phyloP scores from a whole-genome alignment of 1,139 yeast genomes.

The Lodderomyces margitis region DNA sequence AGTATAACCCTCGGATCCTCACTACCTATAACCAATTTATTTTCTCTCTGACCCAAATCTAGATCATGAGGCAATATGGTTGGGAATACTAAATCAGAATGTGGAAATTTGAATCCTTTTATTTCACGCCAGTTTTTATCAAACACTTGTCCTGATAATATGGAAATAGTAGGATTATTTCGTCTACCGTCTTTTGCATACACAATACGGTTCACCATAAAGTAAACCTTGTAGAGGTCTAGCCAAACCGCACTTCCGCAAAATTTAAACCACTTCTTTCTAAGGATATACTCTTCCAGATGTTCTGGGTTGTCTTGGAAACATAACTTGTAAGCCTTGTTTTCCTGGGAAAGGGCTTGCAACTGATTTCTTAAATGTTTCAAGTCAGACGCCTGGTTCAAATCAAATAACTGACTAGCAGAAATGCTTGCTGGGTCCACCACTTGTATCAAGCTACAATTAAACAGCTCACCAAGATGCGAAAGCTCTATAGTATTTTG shows the following conservation, averaged over 20 bases:
- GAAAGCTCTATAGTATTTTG: background rate
- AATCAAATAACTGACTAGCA: slow-evolving; percentile 8
- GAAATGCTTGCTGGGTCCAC: slow-evolving; percentile 2
- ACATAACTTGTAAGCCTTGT: slow-evolving; percentile 10
- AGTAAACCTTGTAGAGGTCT: slow-evolving; percentile 31
- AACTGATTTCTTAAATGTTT: slow-evolving; percentile 11
- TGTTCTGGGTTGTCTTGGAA: slow-evolving; percentile 14
- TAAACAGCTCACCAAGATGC: background rate
- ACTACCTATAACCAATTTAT: slow-evolving; percentile 32
- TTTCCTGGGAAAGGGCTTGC: slow-evolving; percentile 3
- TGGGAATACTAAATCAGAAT: slow-evolving; percentile 23
- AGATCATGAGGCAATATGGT: slow-evolving; percentile 27
- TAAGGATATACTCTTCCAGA: slow-evolving; percentile 15
- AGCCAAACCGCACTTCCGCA: slow-evolving; percentile 37
- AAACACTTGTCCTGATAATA: slow-evolving; percentile 26
- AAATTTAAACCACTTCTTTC: slow-evolving; percentile 28
- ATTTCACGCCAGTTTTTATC: slow-evolving; percentile 30
- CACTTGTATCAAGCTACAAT: background rate
- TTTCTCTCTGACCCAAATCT: slow-evolving; percentile 18
- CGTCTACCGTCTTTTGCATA: slow-evolving; percentile 23
- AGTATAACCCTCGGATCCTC: slow-evolving; percentile 43
- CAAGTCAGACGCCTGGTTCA: slow-evolving; percentile 12
- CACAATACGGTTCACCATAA: slow-evolving; percentile 29
- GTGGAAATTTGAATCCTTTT: slow-evolving; percentile 20
- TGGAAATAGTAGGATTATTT: slow-evolving; percentile 24